Conservation (phyloP, 2,329 filamentous ascomycete genomes). For the Lachnellula occidentalis region DNA sequence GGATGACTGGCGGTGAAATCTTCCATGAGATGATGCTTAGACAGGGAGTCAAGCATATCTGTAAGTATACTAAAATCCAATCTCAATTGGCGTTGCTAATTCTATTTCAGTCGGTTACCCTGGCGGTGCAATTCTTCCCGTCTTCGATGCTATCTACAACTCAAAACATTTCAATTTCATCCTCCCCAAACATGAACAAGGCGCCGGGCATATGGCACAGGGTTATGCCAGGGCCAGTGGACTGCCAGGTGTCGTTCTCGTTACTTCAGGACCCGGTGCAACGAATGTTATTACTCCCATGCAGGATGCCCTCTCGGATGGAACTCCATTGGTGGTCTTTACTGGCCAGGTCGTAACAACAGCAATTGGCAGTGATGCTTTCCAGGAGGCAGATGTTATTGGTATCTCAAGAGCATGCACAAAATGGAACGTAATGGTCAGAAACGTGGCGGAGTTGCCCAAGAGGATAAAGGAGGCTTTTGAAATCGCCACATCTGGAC, state of each 20-base stretch:
- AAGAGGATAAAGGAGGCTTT: slow-evolving; percentile 96
- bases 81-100: slow-evolving; percentile 12
- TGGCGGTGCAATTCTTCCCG: slow-evolving; percentile 91
- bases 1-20: slow-evolving; percentile 91
- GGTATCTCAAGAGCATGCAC: slow-evolving; percentile 93
- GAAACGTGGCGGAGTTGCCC: slow-evolving; percentile 88
- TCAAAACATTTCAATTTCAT: slow-evolving; percentile 95
- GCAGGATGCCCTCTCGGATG: slow-evolving; percentile 92
- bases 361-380: slow-evolving; percentile 90
- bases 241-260: slow-evolving; percentile 90
- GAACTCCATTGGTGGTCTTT: slow-evolving; percentile 94
- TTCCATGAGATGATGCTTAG: slow-evolving; percentile 99
- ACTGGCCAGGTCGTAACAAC: slow-evolving; percentile 85
- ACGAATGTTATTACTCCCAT: slow-evolving; percentile 96
- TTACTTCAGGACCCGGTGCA: slow-evolving; percentile 92
- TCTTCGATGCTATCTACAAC: slow-evolving; percentile 99
- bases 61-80: slow-evolving; percentile 48
- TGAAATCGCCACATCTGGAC: slow-evolving; percentile 91
- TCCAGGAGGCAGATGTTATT: slow-evolving; percentile 93
- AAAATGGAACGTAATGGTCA: slow-evolving; percentile 99
- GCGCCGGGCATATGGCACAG: slow-evolving; percentile 97
- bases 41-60: slow-evolving; percentile 87
- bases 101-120: slow-evolving; percentile 68
- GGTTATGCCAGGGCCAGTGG: slow-evolving; percentile 92
- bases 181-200: slow-evolving; percentile 93